Evolutionary conservation across 2,329 filamentous ascomycete species (phyloP).

Genomic region (Hypoxylon rubiginosum): DNA sequence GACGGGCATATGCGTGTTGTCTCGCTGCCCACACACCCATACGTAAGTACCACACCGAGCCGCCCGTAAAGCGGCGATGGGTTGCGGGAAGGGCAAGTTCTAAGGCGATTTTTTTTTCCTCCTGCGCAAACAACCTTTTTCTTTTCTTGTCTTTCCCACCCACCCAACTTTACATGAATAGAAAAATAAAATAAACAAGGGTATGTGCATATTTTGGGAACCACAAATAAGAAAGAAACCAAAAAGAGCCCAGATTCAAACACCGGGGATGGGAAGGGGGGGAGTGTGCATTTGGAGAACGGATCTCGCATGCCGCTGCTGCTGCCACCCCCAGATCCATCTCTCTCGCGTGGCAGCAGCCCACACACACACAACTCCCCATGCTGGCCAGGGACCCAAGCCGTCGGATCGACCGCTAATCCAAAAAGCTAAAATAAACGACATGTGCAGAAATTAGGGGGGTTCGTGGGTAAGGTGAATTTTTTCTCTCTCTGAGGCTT

Average conservation of each 20-base stretch:
- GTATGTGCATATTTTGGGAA: conserved; percentile 47
- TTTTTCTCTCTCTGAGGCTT: conserved; percentile 22
- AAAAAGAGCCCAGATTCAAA: conserved; percentile 23
- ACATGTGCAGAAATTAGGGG: conserved; percentile 45
- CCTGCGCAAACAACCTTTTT: conserved; percentile 46
- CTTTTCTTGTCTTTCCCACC: conserved; percentile 44
- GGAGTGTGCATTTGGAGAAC: conserved; percentile 50
- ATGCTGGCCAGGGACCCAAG: conserved; percentile 32
- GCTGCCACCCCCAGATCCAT: conserved; percentile 30
- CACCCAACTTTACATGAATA: conserved; percentile 33
- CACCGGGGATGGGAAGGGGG: conserved; percentile 39
- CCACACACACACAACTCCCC: conserved; percentile 18
- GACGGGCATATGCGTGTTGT: conserved; percentile 42
- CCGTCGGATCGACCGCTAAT: conserved; percentile 39
- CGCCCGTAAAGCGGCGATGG: conserved; percentile 57
- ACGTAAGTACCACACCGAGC: conserved; percentile 45
- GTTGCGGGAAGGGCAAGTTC: no score
- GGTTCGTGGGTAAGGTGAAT: conserved; percentile 32
- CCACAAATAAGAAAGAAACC: conserved; percentile 37
- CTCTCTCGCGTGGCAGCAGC: conserved; percentile 38
- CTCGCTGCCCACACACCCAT: conserved; percentile 46
- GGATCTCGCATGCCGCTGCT: conserved; percentile 47
- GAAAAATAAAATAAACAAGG: conserved; percentile 22
- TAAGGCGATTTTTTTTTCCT: conserved; percentile 49
- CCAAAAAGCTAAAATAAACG: conserved; percentile 49